phyloP scores from a whole-genome alignment of 2,329 filamentous ascomycete species.

The Sporothrix humicola region DNA sequence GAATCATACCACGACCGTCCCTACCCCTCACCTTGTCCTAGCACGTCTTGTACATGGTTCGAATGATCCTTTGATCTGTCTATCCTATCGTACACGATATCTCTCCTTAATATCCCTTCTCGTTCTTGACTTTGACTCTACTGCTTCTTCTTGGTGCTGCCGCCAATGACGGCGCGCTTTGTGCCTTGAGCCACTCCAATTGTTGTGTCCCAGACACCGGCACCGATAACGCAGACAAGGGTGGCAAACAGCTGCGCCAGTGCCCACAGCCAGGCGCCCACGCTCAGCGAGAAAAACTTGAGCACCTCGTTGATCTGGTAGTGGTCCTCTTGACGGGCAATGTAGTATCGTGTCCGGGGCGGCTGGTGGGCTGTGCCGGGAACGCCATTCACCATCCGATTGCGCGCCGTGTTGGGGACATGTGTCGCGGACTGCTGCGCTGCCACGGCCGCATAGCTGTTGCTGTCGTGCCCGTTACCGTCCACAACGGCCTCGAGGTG shows the following conservation, averaged over 20 bases:
- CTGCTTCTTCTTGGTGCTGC: background rate
- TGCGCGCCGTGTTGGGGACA: background rate
- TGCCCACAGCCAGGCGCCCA: slow-evolving; percentile 59
- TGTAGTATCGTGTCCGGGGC: slow-evolving; percentile 64
- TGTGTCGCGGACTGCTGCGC: background rate
- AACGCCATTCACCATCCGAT: slow-evolving; percentile 20
- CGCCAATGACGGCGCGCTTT: background rate
- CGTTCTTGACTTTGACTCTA: too few relatives aligned
- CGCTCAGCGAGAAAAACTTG: slow-evolving; percentile 69
- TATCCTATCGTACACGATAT: background rate
- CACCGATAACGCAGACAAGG: slow-evolving; percentile 66
- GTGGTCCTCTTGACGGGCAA: slow-evolving; percentile 77
- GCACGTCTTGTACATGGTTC: background rate
- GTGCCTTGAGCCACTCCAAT: background rate
- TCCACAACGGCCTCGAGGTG: slow-evolving; percentile 53
- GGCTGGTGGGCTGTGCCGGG: slow-evolving; percentile 23
- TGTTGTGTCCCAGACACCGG: slow-evolving; percentile 40
- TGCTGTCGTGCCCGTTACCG: slow-evolving; percentile 28
- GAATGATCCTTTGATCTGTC: background rate
- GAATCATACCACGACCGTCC: background rate
- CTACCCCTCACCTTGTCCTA: background rate
- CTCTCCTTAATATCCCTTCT: background rate
- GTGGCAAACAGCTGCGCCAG: slow-evolving; percentile 61
- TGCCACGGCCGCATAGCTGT: slow-evolving; percentile 32
- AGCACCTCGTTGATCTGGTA: slow-evolving; percentile 80